Percentiles rank a stretch among this genome's conserved stretches.
phyloP scores from a whole-genome alignment of 257 asterid species.

The Handroanthus guayacan region DNA sequence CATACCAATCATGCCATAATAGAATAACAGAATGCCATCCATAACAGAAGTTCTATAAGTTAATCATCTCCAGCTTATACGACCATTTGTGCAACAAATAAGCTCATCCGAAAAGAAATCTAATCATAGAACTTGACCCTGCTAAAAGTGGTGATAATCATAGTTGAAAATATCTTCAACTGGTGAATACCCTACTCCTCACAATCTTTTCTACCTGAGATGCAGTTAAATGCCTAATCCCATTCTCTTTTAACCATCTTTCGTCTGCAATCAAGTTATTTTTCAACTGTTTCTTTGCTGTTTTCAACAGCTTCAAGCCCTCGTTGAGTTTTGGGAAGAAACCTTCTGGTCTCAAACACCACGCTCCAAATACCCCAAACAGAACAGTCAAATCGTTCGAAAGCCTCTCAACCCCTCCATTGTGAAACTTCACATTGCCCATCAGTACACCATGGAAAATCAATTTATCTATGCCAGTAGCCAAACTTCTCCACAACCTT shows the following conservation, averaged over 20 bases:
- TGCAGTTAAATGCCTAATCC: conserved; percentile 65
- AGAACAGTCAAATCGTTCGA: conserved; percentile 68
- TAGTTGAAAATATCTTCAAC: conserved; percentile 40
- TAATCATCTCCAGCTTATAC: no score
- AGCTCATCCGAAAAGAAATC: no score
- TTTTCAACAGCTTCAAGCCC: conserved; percentile 74
- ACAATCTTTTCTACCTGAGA: conserved; percentile 69
- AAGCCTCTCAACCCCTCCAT: conserved; percentile 76
- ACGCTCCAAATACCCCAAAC: conserved; percentile 68
- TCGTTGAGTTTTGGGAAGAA: conserved; percentile 82
- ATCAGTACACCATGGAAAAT: conserved; percentile 58
- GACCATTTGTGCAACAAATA: no score
- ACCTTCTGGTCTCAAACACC: conserved; percentile 97
- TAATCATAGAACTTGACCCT: no score
- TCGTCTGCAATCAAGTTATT: conserved; percentile 64
- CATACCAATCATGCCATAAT: no score
- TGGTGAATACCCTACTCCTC: conserved; percentile 65
- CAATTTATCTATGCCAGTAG: conserved; percentile 71
- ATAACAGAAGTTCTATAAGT: no score
- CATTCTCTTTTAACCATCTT: conserved; percentile 78
- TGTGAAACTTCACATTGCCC: conserved; percentile 68
- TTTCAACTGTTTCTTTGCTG: conserved; percentile 56
- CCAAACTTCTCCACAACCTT: conserved; percentile 83
- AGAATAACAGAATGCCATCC: no score
- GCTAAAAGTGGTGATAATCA: no score